phyloP scores from a whole-genome alignment of 2,329 filamentous ascomycete species.

The Colletotrichum endophyticum region DNA sequence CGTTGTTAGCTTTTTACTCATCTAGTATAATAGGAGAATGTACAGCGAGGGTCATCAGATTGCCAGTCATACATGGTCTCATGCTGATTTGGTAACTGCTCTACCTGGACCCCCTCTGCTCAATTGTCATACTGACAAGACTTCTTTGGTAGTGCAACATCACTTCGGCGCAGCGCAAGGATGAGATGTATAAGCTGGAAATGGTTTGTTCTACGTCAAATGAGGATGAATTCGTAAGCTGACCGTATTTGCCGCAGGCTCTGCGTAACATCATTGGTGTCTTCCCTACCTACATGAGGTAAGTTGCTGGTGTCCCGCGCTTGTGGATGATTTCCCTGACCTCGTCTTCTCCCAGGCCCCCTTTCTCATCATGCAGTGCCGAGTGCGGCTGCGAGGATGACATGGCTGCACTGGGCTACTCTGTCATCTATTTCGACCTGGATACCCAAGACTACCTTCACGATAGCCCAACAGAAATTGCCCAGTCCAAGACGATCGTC shows the following conservation, averaged over 20 bases:
- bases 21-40: conserved; percentile 34
- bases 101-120: no score
- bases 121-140: conserved; percentile 36
- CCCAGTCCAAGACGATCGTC: conserved; percentile 38
- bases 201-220: background rate
- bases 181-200: conserved; percentile 26
- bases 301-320: background rate
- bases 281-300: conserved; percentile 58
- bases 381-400: conserved; percentile 11
- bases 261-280: conserved; percentile 58
- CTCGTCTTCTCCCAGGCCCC: conserved; percentile 29
- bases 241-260: conserved; percentile 51
- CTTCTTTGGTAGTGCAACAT: conserved; percentile 27
- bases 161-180: conserved; percentile 41
- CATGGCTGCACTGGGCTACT: conserved; percentile 35
- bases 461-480: conserved; percentile 33
- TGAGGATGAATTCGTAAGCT: conserved; percentile 32
- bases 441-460: conserved; percentile 40
- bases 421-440: conserved; percentile 39
- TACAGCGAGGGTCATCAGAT: conserved; percentile 48
- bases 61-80: conserved; percentile 43
- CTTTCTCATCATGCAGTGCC: conserved; percentile 46
- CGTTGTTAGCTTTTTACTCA: background rate
- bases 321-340: background rate
- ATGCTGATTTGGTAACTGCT: conserved; percentile 40